Base-by-base conservation (phyloP, 371 early-diverging fungal genomes). In the Apophysomyces sp. region DNA sequence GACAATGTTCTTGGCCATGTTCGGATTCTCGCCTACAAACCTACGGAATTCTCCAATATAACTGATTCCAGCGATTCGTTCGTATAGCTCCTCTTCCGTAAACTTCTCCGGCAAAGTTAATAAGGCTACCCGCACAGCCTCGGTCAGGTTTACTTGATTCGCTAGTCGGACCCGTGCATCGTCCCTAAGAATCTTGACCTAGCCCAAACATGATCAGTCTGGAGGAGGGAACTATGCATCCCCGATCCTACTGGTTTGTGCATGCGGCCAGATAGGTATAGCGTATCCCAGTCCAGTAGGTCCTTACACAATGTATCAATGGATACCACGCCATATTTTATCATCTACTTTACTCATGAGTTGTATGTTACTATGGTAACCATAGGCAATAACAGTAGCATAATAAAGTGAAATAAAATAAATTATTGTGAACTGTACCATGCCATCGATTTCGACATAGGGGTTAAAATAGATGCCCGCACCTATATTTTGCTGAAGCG, bases 281-380 rank as follows among this genome's bases (percentile, higher is more conserved):
- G 76, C 7, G 93, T 89, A 49, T 94, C 91, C 98, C 98, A 98
- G 67, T 93, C 87, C 34, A 89, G 73, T 56, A 98, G 72, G 66
- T 98, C 98, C 62, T 83, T 81, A 52, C 89, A 83, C 15, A 97
- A 76, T 32, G 76, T 77, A 61, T 93, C 92, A 66, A 95, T 88
- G 4, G 93, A 92, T 12, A 95, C 89, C 9, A 98, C 98, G 5
- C 98, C 98, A 68, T 98, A 98, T 73, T 98, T 98, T 61, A 97
- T 80, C 52, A 73, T 66, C 86, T 90, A 67, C 29, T 49, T 18
- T 44, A 18, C n/a, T 44, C 11, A 18, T 44, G 49, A 44, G 49
- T 21, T 6, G 16, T n/a, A n/a, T 6, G n/a, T n/a, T 16, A 18
- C 0, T 1, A 41, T 12, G n/a, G n/a, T n/a, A n/a, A n/a, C n/a